Evolutionary conservation across 768 basidiomycete genomes (phyloP).

Genomic region (Mrakia gelida): DNA sequence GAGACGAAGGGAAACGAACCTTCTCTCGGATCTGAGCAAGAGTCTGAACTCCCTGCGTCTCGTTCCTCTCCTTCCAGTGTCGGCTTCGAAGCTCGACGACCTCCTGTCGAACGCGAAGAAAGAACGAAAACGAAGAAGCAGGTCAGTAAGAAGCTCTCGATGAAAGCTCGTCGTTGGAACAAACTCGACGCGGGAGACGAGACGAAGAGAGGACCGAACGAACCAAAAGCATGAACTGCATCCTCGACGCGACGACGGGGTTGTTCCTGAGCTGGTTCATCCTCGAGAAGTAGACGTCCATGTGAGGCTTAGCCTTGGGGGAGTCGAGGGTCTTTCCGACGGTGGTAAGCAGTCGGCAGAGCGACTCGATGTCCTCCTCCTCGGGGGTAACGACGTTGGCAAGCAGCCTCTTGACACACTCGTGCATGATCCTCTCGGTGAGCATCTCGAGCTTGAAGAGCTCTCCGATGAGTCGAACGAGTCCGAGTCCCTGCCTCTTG

Average conservation of each 20-base stretch:
- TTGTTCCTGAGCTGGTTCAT: constrained; percentile 79
- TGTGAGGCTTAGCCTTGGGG: constrained; percentile 63
- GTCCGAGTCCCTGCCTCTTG: constrained; percentile 91
- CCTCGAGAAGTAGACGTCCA: constrained; percentile 88
- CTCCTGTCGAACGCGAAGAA: constrained; percentile 55
- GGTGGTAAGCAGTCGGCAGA: constrained; percentile 87
- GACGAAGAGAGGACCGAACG: constrained; percentile 36
- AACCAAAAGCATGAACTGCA: constrained; percentile 95
- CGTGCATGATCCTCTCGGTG: constrained; percentile 96
- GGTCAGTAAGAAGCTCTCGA: neutral
- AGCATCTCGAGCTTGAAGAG: constrained; percentile 99
- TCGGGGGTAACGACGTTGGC: constrained; percentile 91
- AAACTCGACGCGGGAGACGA: constrained; percentile 18
- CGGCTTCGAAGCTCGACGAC: constrained; percentile 80
- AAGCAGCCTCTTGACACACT: constrained; percentile 92
- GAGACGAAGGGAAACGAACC: constrained; percentile 51
- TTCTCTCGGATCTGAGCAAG: constrained; percentile 82
- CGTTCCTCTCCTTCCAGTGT: constrained; percentile 71
- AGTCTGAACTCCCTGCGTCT: constrained; percentile 73
- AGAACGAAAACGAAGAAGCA: neutral
- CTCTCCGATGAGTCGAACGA: constrained; percentile 97
- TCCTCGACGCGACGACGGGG: constrained; percentile 70
- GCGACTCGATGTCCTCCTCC: constrained; percentile 94
- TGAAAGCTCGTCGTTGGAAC: neutral
- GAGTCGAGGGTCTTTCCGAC: constrained; percentile 81